These are phyloP conservation scores for Acanthamoeba quina DNA, from an alignment of 208 protist genomes.

Conservation along the genomic window DNA sequence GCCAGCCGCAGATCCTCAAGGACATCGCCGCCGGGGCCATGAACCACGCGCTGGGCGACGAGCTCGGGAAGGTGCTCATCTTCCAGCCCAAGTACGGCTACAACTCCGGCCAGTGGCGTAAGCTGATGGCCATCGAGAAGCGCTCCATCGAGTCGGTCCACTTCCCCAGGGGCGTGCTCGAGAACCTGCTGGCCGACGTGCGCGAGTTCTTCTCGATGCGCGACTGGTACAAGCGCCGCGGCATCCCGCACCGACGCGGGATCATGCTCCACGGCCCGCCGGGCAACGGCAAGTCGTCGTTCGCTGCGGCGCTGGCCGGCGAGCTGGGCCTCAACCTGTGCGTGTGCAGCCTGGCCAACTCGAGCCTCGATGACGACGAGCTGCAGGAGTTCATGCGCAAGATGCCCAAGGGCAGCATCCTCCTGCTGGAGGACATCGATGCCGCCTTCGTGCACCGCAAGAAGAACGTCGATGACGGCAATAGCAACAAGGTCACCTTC, in stretches of 20 bases:
- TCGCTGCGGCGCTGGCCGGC: too few relatives aligned
- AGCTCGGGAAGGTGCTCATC: too few relatives aligned
- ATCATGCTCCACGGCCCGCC: background rate
- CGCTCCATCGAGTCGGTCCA: background rate
- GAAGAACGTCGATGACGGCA: conserved; percentile 91
- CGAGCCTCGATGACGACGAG: background rate
- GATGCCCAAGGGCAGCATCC: too few relatives aligned
- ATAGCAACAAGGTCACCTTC: conserved; percentile 77
- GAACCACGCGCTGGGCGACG: too few relatives aligned
- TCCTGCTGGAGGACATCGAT: conserved; percentile 88
- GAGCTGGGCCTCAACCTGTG: too few relatives aligned
- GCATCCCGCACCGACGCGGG: background rate
- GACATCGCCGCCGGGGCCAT: too few relatives aligned
- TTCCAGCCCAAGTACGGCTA: background rate
- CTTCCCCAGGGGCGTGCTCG: background rate
- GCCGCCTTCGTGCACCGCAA: conserved; percentile 91
- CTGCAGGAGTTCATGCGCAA: background rate
- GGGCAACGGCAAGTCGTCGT: too few relatives aligned
- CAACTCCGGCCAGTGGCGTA: background rate
- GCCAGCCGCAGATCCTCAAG: too few relatives aligned
- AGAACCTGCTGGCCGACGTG: background rate
- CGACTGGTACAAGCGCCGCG: conserved; percentile 14
- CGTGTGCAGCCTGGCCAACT: too few relatives aligned
- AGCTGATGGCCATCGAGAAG: background rate
- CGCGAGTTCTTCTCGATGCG: conserved; percentile 18